A percentile compares a stretch with the other conserved stretches of the same genome.
These are phyloP conservation scores for Salvia hispanica DNA, from an alignment of 257 asterid species.

Conservation along the genomic window DNA sequence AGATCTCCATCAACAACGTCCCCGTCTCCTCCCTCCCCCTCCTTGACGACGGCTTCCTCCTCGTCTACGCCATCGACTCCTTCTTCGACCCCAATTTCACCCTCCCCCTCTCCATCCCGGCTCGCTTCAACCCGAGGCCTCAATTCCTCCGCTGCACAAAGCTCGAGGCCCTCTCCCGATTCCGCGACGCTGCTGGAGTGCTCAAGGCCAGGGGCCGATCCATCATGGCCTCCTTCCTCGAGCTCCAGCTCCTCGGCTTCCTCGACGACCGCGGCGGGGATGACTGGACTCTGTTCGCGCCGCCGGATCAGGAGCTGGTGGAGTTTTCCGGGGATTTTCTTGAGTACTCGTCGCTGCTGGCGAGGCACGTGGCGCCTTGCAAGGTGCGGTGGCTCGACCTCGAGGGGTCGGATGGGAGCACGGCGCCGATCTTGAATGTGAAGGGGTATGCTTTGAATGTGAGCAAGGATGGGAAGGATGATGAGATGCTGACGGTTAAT, in stretches of 20 bases:
- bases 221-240: conserved; percentile 70
- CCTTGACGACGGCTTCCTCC: conserved; percentile 66
- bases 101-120: conserved; percentile 11
- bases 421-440: conserved; percentile 42
- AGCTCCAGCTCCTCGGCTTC: conserved; percentile 64
- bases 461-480: conserved; percentile 38
- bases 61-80: conserved; percentile 54
- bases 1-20: conserved; percentile 56
- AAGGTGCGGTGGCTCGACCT: conserved; percentile 54
- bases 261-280: conserved; percentile 18
- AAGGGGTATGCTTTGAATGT: conserved; percentile 53
- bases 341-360: conserved; percentile 46
- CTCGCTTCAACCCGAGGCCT: neutral
- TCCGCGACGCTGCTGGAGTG: conserved; percentile 48
- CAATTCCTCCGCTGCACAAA: conserved; percentile 40
- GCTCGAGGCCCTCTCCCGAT: conserved; percentile 42
- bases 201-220: conserved; percentile 68
- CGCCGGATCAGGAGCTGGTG: conserved; percentile 54
- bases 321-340: conserved; percentile 51
- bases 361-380: conserved; percentile 75
- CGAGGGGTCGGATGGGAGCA: conserved; percentile 45
- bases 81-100: conserved; percentile 55
- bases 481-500: conserved; percentile 49
- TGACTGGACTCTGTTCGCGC: conserved; percentile 70
- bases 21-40: conserved; percentile 45